Conservation (phyloP, 139 green algal genomes). For the Edaphochlamys debaryana region DNA sequence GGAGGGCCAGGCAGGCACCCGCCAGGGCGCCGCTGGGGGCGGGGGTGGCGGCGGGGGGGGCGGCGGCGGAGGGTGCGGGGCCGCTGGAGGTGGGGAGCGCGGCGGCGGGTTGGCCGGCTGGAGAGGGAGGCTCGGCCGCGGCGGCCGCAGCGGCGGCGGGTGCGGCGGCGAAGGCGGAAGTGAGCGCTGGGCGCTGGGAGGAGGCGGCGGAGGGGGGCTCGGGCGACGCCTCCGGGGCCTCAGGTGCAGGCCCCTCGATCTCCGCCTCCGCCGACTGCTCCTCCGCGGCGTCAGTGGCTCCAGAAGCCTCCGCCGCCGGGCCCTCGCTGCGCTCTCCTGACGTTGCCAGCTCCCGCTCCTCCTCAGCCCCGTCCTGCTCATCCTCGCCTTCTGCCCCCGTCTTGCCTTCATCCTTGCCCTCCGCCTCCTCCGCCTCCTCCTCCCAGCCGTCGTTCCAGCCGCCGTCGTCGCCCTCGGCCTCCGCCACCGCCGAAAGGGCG, state of each 20-base stretch:
- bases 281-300: background rate
- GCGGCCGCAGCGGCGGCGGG: slow-evolving; percentile 38
- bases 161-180: slow-evolving; percentile 50
- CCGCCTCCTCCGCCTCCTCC: background rate
- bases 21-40: background rate
- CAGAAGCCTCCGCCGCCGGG: too few relatives aligned
- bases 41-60: background rate
- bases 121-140: background rate
- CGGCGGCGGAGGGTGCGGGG: background rate
- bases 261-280: background rate
- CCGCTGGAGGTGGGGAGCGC: background rate
- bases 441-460: slow-evolving; percentile 7
- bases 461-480: background rate
- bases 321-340: too few relatives aligned
- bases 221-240: too few relatives aligned
- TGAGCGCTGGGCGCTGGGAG: slow-evolving; percentile 41
- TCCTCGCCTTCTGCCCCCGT: too few relatives aligned
- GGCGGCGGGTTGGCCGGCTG: background rate
- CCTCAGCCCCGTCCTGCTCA: too few relatives aligned
- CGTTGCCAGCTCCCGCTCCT: too few relatives aligned
- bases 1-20: background rate
- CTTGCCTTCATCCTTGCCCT: too few relatives aligned
- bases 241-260: too few relatives aligned
- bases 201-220: too few relatives aligned
- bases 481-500: background rate